phyloP scores from a whole-genome alignment of 2,329 filamentous ascomycete genomes.

The Calcarisporium arbuscula region DNA sequence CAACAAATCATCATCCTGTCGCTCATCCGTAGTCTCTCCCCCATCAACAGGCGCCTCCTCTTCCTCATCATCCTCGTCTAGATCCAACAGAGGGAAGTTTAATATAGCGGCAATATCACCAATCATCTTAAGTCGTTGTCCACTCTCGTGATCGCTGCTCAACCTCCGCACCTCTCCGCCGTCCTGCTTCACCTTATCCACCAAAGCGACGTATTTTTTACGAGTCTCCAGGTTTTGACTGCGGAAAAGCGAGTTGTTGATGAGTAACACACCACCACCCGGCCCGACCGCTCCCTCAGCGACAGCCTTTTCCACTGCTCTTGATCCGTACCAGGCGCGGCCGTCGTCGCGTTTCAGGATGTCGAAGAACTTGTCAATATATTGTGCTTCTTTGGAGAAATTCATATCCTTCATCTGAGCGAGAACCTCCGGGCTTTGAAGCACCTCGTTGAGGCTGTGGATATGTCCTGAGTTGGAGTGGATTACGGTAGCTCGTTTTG shows the following conservation, averaged over 20 bases:
- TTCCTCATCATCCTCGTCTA: slow-evolving; percentile 63
- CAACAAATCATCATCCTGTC: slow-evolving; percentile 21
- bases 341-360: slow-evolving; percentile 78
- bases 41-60: slow-evolving; percentile 21
- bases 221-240: slow-evolving; percentile 71
- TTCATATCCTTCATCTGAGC: slow-evolving; percentile 78
- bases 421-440: slow-evolving; percentile 73
- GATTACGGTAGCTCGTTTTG: slow-evolving; percentile 62
- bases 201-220: slow-evolving; percentile 74
- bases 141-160: slow-evolving; percentile 91
- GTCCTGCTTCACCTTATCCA: slow-evolving; percentile 80
- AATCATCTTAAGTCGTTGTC: slow-evolving; percentile 72
- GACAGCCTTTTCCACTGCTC: slow-evolving; percentile 75
- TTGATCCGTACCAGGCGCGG: slow-evolving; percentile 82
- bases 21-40: slow-evolving; percentile 16
- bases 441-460: slow-evolving; percentile 80
- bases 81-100: slow-evolving; percentile 78
- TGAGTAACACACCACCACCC: slow-evolving; percentile 76
- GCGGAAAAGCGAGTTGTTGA: slow-evolving; percentile 83
- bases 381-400: slow-evolving; percentile 73
- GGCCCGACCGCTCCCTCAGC: slow-evolving; percentile 82
- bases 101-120: slow-evolving; percentile 86
- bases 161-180: slow-evolving; percentile 86
- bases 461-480: slow-evolving; percentile 82
- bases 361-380: slow-evolving; percentile 79